phyloP scores from a whole-genome alignment of 2,329 filamentous ascomycete genomes.

The Ilyonectria robusta region DNA sequence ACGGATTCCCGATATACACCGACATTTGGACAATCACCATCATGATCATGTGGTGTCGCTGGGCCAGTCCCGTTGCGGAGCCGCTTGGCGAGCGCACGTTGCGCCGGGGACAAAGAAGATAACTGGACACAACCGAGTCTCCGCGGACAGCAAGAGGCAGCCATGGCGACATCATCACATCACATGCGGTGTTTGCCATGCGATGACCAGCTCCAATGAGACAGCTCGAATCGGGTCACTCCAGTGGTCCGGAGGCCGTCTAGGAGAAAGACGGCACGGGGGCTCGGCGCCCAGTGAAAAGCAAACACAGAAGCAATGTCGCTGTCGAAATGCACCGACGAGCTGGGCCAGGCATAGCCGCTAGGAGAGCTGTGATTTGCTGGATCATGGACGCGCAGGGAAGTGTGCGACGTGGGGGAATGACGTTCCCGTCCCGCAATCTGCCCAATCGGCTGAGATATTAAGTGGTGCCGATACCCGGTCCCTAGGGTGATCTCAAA shows the following conservation, averaged over 20 bases:
- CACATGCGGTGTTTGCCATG: slow-evolving; percentile 40
- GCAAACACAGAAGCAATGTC: slow-evolving; percentile 33
- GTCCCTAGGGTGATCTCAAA: slow-evolving; percentile 45
- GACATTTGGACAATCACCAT: slow-evolving; percentile 45
- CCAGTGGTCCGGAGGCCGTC: slow-evolving; percentile 27
- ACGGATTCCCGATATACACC: slow-evolving; percentile 40
- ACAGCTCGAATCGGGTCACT: slow-evolving; percentile 20
- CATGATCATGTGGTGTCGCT: slow-evolving; percentile 43
- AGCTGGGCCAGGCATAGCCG: slow-evolving; percentile 46
- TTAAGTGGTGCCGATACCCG: slow-evolving; percentile 38
- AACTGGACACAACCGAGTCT: slow-evolving; percentile 27
- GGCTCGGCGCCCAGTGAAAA: slow-evolving; percentile 19
- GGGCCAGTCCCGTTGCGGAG: slow-evolving; percentile 32
- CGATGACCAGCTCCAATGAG: slow-evolving; percentile 12
- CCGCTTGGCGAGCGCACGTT: slow-evolving; percentile 24
- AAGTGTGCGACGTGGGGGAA: slow-evolving; percentile 42
- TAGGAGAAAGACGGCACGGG: slow-evolving; percentile 17
- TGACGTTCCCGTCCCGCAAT: slow-evolving; percentile 44
- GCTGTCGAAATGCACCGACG: slow-evolving; percentile 43
- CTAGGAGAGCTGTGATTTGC: slow-evolving; percentile 42
- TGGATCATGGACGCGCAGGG: slow-evolving; percentile 18
- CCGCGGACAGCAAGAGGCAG: slow-evolving; percentile 28
- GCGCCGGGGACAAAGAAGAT: slow-evolving; percentile 12
- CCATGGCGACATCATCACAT: slow-evolving; percentile 39
- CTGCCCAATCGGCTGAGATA: slow-evolving; percentile 44